Evolutionary conservation across 2,329 filamentous ascomycete genomes (phyloP), one percentile per base, ranked within the genome.

Genomic region (Dothiorella sarmentorum): DNA sequence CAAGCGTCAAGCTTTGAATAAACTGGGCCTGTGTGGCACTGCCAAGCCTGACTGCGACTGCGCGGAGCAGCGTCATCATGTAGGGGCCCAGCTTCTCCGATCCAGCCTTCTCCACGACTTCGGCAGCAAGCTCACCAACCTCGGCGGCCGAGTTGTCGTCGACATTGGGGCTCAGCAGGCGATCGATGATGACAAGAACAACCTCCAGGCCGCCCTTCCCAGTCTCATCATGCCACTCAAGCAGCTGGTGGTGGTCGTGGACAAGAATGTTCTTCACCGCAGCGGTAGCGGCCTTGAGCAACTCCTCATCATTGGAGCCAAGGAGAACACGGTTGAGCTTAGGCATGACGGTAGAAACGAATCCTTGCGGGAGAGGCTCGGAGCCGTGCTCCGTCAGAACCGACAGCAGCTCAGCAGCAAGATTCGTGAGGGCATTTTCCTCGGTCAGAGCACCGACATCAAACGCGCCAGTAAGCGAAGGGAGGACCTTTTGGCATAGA

Each of bases 121-220:
- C 92, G 1, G 93, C 93, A 4, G 94, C 94, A 63, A 99, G 83
- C 15, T 91, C 91, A 65, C 94, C 94, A 42, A 99, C 92, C 76
- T 99, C 93, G n/a, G 91, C 90, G 4, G 93, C 94, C 17, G 91
- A 90, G 67, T 93, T 91, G 68, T 99, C 94, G 67, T 95, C 89
- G n/a, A 97, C 87, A 1, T 82, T 76, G 1, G 90, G 88, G 3
- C 89, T 87, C 27, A 99, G 82, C 4, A 99, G 82, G 47, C 93
- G 89, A 71, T 97, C 94, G 62, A 99, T 91, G 65, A 99, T 94
- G 63, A 91, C 85, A 47, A 99, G 82, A 60, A 91, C 90, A 27
- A 96, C 87, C 72, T 97, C 92, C 10, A 97, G 82, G 15, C 93
- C 93, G 35, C 85, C 89, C 66, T 91, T 90, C 38, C 89, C 89